Percentiles rank a stretch among this genome's conserved stretches.
These are phyloP conservation scores for Ceratocystis smalleyi DNA, from an alignment of 2,329 filamentous ascomycete species.

Conservation along the genomic window DNA sequence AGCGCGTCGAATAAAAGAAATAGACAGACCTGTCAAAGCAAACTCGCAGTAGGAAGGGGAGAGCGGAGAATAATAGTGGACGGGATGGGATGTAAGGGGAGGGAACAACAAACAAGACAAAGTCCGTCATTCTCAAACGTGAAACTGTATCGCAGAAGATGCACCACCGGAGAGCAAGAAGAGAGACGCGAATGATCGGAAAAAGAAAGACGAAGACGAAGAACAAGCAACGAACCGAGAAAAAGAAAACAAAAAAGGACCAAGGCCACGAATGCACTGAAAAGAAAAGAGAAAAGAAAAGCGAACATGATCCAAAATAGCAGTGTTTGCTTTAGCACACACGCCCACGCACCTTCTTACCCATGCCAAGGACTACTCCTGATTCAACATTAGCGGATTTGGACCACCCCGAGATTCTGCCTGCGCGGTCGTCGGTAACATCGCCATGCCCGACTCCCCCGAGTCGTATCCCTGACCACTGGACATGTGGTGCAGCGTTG, in stretches of 20 bases:
- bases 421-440: neutral
- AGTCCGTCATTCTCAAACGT: neutral
- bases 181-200: neutral
- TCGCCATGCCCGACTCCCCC: neutral
- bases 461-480: neutral
- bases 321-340: neutral
- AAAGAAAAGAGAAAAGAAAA: neutral
- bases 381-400: neutral
- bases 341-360: neutral
- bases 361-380: neutral
- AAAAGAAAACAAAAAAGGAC: neutral
- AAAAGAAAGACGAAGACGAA: neutral
- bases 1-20: neutral
- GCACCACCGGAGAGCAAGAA: neutral
- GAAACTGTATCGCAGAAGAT: slow-evolving; percentile 1
- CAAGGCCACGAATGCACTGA: neutral
- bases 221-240: neutral
- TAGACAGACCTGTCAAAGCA: neutral
- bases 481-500: neutral
- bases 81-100: neutral
- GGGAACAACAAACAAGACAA: neutral
- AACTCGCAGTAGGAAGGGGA: neutral
- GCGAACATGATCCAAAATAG: neutral
- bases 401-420: neutral
- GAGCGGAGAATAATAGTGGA: neutral